Evolutionary conservation across 345 rosid species (phyloP).

Genomic region (Eucalyptus leucophloia): DNA sequence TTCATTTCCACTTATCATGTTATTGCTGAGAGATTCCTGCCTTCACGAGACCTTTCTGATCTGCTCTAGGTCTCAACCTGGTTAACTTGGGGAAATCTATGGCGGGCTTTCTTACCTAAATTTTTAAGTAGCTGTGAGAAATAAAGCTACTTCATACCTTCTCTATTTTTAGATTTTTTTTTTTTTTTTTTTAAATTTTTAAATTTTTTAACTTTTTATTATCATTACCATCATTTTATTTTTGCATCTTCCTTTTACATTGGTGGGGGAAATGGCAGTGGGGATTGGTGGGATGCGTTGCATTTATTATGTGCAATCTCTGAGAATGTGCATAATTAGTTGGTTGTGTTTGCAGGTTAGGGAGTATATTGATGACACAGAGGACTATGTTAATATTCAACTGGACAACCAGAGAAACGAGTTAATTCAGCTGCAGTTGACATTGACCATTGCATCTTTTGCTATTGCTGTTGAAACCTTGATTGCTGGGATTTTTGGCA

Average conservation of each 20-base stretch:
- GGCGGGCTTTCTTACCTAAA: background rate
- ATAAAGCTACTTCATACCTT: background rate
- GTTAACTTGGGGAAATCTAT: background rate
- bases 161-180: background rate
- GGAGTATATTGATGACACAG: conserved; percentile 90
- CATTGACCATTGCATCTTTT: conserved; percentile 65
- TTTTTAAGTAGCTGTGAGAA: background rate
- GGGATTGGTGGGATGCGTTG: background rate
- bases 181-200: background rate
- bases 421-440: conserved; percentile 80
- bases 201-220: background rate
- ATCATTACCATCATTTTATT: background rate
- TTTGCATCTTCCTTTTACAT: background rate
- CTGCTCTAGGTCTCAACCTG: background rate
- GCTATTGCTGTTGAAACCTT: conserved; percentile 60
- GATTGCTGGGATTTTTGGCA: conserved; percentile 54
- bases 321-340: background rate
- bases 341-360: conserved; percentile 43
- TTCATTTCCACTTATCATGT: background rate
- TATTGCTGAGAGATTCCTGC: background rate
- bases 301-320: background rate
- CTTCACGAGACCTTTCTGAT: background rate
- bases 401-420: conserved; percentile 86
- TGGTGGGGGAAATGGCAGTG: background rate
- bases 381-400: conserved; percentile 89